A percentile compares a stretch with the other conserved stretches of the same genome.
Evolutionary conservation across 78 protist genomes (phyloP).

Genomic region (Carpediemonas membranifera): DNA sequence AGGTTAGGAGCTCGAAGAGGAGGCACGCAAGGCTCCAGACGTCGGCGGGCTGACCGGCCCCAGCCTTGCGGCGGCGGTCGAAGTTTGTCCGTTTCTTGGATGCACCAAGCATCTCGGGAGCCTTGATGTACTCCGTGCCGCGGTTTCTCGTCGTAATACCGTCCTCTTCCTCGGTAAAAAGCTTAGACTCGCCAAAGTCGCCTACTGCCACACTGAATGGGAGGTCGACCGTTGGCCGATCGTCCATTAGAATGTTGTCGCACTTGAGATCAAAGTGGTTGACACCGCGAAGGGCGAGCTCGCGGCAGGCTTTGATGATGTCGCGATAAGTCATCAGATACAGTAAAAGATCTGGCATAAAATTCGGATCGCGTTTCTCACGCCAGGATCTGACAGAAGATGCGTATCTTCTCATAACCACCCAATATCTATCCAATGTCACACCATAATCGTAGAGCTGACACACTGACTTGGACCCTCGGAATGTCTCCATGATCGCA

Average conservation of each 20-base stretch:
- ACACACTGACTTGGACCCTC: not conserved
- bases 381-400: conserved; percentile 58
- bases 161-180: conserved; percentile 49
- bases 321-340: too few species aligned
- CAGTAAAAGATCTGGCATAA: too few species aligned
- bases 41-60: conserved; percentile 53
- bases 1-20: conserved; percentile 68
- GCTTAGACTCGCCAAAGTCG: conserved; percentile 73
- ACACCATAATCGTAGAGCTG: conserved; percentile 57
- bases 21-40: conserved; percentile 80
- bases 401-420: conserved; percentile 57
- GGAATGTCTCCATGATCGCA: not conserved
- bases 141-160: conserved; percentile 55
- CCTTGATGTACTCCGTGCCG: conserved; percentile 79
- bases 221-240: conserved; percentile 5
- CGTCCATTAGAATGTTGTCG: conserved; percentile 56
- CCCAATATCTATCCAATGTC: conserved; percentile 44
- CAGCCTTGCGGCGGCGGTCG: conserved; percentile 40
- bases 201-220: conserved; percentile 29
- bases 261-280: conserved; percentile 73
- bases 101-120: conserved; percentile 76
- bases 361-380: not conserved
- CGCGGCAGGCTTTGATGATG: too few species aligned
- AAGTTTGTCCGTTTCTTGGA: conserved; percentile 43
- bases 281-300: conserved; percentile 17